Percentiles rank a stretch among this genome's conserved stretches.
Conservation (phyloP, 2,329 filamentous ascomycete species). For the Epichloe gansuensis region DNA sequence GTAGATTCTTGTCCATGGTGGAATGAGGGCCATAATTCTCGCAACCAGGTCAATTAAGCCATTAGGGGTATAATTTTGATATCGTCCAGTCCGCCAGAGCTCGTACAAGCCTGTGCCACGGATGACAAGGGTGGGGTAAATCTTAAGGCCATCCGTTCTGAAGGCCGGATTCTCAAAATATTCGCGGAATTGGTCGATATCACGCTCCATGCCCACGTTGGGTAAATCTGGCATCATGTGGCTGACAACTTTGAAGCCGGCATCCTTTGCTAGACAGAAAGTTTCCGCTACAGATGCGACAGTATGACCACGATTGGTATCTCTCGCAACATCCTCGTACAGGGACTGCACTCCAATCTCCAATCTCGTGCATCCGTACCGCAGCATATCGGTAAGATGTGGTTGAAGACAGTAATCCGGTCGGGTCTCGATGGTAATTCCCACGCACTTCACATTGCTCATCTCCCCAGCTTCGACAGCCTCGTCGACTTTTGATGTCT, state of each 20-base stretch:
- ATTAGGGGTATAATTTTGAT: conserved; percentile 98
- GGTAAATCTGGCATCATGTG: conserved; percentile 99
- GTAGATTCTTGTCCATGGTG: conserved; percentile 97
- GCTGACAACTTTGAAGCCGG: conserved; percentile 96
- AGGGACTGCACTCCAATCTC: conserved; percentile 94
- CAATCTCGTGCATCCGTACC: conserved; percentile 91
- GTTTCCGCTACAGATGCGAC: conserved; percentile 93
- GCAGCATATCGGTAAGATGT: conserved; percentile 90
- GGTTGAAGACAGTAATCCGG: conserved; percentile 94
- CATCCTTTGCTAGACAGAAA: conserved; percentile 93
- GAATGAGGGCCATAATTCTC: conserved; percentile 85
- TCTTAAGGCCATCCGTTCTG: conserved; percentile 91
- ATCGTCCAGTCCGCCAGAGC: conserved; percentile 89
- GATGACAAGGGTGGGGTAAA: conserved; percentile 95
- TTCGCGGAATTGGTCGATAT: conserved; percentile 91
- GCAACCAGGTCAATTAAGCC: conserved; percentile 91
- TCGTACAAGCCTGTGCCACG: conserved; percentile 94
- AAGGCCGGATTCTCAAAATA: conserved; percentile 97
- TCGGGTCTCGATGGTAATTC: conserved; percentile 94
- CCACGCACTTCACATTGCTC: conserved; percentile 95
- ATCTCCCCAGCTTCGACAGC: conserved; percentile 89
- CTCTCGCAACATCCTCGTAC: conserved; percentile 95
- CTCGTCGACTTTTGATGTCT: conserved; percentile 88
- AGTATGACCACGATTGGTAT: conserved; percentile 94
- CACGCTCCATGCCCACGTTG: conserved; percentile 96